Evolutionary conservation across 2,329 filamentous ascomycete genomes (phyloP), one percentile per base, ranked within the genome.

Genomic region (Metarhizium rileyi): DNA sequence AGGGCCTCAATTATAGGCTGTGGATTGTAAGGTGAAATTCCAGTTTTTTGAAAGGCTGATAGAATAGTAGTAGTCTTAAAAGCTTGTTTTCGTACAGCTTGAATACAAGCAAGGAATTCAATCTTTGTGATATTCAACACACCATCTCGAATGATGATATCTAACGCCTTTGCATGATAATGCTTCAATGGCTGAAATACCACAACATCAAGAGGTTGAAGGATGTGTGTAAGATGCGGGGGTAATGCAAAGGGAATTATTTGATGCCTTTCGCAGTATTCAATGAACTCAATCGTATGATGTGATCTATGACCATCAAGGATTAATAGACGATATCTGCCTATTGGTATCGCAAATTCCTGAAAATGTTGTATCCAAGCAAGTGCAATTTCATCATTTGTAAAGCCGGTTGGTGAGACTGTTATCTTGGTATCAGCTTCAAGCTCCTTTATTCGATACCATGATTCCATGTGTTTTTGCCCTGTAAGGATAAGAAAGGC

Each of bases 161-260:
- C 49, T 16, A 51, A 20, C 3, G 45, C 36, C 36, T 51, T 51
- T n/a, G 40, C 46, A 48, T 51, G 45, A 43, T 51, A 51, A 23
- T 48, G 44, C 45, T 51, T 51, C 16, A 48, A 26, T 27, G 44
- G 16, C 38, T 48, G 44, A 36, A 50, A 40, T 27, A 52, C 50
- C 27, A 52, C 41, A 20, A 51, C 25, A 40, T 45, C 26, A 14
- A 51, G 40, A 33, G 45, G 49, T 36, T 51, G 40, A 38, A 51
- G 49, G n/a, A 48, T 35, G 46, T 48, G 45, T 25, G 45, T 51
- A 18, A 48, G 40, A 40, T 51, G 4, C 4, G 46, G 44, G 35
- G 51, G 49, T 28, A 55, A 30, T 4, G 47, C 46, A 43, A 55
- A 55, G 23, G 43, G 46, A n/a, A 55, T 42, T 20, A 55, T 55